Conservation (phyloP, 768 basidiomycete species). For the Pleurotus giganteus region DNA sequence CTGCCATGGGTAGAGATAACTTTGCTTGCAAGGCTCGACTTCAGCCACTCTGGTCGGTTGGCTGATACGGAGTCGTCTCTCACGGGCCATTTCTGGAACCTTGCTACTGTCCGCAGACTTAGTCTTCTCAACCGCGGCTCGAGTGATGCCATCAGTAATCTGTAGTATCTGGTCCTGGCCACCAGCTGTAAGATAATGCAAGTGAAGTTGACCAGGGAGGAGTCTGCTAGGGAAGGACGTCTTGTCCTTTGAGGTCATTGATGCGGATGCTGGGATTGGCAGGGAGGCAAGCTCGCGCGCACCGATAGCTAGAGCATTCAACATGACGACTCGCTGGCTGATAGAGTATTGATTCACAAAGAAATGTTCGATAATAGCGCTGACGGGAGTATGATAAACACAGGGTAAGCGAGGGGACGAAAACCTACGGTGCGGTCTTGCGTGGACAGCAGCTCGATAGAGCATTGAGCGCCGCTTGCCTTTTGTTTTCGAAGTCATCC, state of each 20-base stretch:
- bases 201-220: constrained; percentile 71
- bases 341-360: constrained; percentile 93
- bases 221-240: constrained; percentile 79
- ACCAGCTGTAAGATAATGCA: constrained; percentile 51
- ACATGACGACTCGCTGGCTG: constrained; percentile 78
- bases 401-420: background rate
- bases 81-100: constrained; percentile 63
- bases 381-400: constrained; percentile 25
- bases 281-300: constrained; percentile 75
- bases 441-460: constrained; percentile 78
- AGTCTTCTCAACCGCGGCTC: constrained; percentile 58
- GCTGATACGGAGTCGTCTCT: constrained; percentile 70
- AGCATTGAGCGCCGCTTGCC: constrained; percentile 76
- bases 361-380: constrained; percentile 86
- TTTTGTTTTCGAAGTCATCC: constrained; percentile 69
- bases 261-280: constrained; percentile 32
- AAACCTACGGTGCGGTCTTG: constrained; percentile 74
- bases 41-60: constrained; percentile 47
- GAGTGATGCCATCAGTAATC: constrained; percentile 64
- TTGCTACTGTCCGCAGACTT: constrained; percentile 52
- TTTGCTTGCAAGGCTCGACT: constrained; percentile 21
- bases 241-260: constrained; percentile 19
- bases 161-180: constrained; percentile 44
- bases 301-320: constrained; percentile 84
- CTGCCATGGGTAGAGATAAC: constrained; percentile 2